Conservation (phyloP, 225 moss, liverwort and hornwort species). For the Climacium dendroides region DNA sequence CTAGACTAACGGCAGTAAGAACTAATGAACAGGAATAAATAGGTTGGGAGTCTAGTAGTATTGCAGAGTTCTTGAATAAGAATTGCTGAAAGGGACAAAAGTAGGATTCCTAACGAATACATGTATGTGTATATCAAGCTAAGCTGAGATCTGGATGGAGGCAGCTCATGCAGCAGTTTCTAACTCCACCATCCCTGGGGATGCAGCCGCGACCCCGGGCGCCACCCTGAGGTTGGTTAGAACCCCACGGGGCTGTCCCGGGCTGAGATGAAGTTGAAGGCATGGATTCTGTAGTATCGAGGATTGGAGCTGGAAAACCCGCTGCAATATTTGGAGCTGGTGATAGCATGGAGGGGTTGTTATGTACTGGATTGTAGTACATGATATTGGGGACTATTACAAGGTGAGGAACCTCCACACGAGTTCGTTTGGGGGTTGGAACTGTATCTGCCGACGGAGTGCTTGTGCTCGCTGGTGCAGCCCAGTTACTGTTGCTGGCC, state of each 20-base stretch:
- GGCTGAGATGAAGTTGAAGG: background rate
- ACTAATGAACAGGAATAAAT: background rate
- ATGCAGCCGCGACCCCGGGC: background rate
- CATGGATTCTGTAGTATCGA: background rate
- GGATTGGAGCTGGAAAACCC: background rate
- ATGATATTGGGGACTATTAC: slow-evolving; percentile 7
- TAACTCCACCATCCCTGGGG: background rate
- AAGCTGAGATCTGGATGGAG: background rate
- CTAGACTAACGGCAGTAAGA: background rate
- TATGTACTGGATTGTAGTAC: background rate
- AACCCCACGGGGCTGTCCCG: background rate
- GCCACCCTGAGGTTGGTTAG: background rate
- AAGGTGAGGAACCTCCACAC: slow-evolving; percentile 16
- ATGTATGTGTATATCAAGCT: background rate
- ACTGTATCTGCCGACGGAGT: background rate
- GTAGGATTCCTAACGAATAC: background rate
- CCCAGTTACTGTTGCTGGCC: background rate
- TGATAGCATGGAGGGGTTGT: background rate
- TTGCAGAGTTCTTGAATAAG: background rate
- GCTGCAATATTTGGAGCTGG: background rate
- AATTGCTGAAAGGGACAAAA: background rate
- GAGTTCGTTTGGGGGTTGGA: background rate
- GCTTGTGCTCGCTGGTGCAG: background rate
- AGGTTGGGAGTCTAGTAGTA: background rate
- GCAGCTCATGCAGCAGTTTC: background rate